Percentiles rank a stretch among this genome's conserved stretches.
Evolutionary conservation across 139 green algal genomes (phyloP).

Genomic region (Picochlorum sp.): DNA sequence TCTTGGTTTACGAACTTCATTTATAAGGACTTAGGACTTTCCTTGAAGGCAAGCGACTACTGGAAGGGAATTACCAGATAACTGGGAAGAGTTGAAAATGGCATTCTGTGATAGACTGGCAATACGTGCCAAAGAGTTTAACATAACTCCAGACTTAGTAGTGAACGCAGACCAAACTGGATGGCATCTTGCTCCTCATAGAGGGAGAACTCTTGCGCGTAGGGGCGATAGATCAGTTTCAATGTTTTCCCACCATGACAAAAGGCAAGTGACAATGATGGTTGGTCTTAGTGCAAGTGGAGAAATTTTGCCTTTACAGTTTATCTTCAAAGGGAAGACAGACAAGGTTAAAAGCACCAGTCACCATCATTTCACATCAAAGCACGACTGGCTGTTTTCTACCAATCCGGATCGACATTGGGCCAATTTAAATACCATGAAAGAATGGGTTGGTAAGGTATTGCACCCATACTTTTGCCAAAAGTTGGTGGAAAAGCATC

Average conservation of each 20-base stretch:
- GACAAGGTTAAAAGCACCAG: background rate
- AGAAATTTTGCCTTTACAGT: background rate
- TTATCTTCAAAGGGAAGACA: background rate
- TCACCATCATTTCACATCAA: background rate
- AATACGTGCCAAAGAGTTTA: background rate
- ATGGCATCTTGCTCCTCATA: background rate
- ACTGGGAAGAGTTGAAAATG: background rate
- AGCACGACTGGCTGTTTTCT: background rate
- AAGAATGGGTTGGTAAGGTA: background rate
- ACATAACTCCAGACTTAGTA: background rate
- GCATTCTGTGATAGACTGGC: background rate
- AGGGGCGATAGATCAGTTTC: background rate
- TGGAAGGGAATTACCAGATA: background rate
- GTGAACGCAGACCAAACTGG: background rate
- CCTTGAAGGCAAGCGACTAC: background rate
- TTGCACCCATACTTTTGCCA: background rate
- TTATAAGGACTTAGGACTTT: background rate
- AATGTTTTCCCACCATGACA: background rate
- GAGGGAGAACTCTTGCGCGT: background rate
- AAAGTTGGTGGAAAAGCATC: background rate
- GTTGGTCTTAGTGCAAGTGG: background rate
- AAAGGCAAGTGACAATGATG: background rate
- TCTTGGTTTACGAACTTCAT: background rate
- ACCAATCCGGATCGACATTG: background rate
- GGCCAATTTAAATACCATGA: background rate